Evolutionary conservation across 257 asterid genomes (phyloP), one percentile per base, ranked within the genome.

Genomic region (Primulina tabacum): DNA sequence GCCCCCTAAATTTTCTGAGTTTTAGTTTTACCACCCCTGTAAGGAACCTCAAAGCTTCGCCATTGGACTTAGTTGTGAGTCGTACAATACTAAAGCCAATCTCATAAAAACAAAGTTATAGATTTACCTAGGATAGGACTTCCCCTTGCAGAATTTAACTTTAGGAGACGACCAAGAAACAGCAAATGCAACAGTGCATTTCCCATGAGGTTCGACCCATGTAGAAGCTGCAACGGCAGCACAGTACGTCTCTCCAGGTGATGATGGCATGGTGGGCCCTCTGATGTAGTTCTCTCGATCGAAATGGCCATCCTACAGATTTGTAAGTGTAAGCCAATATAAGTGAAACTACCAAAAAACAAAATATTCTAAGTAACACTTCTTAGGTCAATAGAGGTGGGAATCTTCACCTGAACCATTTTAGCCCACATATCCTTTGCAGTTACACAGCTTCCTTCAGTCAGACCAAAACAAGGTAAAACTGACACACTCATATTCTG

Each of bases 171-270:
- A 88, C 99, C 99, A 94, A 53, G 98, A 85, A 77, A 94, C 84
- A 43, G 99, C 78, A 73, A 94, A 94, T 52, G 98, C 92, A 69
- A 94, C 79, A 8, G 97, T 89, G 86, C 95, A 86, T 80, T 92
- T 91, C 61, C 99, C 99, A 71, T 94, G 92, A 70, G 99, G 92
- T 75, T 91, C 99, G 9, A 94, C 99, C 98, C 99, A 94, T 9
- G 98, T 69, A 7, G 97, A 82, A 73, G 24, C 24, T 0, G 24
- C 24, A 21, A 21, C 24, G 24, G 99, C 99, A 69, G 99, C 98
- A 82, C 99, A 94, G 37, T 71, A 76, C 16, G 97, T 84, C 58
- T 94, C 99, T 67, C 99, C 98, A 60, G 92, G 89, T 53, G 96
- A 89, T 35, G 99, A 91, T 8, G 97, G 81, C 89, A 91, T 80